A percentile compares a stretch with the other conserved stretches of the same genome.
Conservation (phyloP, 352 stramenopile species). For the Pythium chondricola region DNA sequence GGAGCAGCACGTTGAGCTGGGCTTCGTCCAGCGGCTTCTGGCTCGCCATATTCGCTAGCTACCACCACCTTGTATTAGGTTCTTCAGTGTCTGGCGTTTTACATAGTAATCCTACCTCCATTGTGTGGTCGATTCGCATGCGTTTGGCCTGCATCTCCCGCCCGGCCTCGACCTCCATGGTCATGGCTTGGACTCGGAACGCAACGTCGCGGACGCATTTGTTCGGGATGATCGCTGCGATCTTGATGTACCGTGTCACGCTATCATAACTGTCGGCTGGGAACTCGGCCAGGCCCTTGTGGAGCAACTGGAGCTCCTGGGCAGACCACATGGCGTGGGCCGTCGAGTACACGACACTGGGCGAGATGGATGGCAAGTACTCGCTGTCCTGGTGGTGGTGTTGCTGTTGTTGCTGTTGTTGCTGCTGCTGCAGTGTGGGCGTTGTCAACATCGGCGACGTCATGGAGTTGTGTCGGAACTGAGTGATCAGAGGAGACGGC, state of each 20-base stretch:
- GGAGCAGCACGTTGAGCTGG: conserved; percentile 45
- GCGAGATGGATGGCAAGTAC: conserved; percentile 49
- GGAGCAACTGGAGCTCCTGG: conserved; percentile 62
- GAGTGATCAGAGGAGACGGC: too few species aligned
- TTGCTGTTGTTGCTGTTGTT: too few species aligned
- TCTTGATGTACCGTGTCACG: conserved; percentile 82
- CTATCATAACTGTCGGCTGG: conserved; percentile 58
- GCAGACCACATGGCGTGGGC: conserved; percentile 43
- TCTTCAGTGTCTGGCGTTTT: too few species aligned
- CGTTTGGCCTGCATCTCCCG: conserved; percentile 38
- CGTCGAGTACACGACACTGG: conserved; percentile 55
- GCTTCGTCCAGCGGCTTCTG: conserved; percentile 23
- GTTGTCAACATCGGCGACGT: conserved; percentile 11
- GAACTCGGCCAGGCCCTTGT: conserved; percentile 48
- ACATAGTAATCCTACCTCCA: conserved; percentile 16
- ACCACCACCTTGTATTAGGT: background rate
- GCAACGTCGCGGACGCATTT: conserved; percentile 77
- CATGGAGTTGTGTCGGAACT: background rate
- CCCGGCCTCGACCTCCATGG: conserved; percentile 14
- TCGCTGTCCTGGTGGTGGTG: conserved; percentile 7
- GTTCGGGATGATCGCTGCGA: conserved; percentile 51
- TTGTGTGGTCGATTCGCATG: conserved; percentile 48
- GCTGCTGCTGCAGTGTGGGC: conserved; percentile 4
- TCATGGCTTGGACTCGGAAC: conserved; percentile 49
- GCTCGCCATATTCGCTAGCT: conserved; percentile 14